These are phyloP conservation scores for Dactylonectria estremocensis DNA, from an alignment of 2,329 filamentous ascomycete species.

Conservation along the genomic window DNA sequence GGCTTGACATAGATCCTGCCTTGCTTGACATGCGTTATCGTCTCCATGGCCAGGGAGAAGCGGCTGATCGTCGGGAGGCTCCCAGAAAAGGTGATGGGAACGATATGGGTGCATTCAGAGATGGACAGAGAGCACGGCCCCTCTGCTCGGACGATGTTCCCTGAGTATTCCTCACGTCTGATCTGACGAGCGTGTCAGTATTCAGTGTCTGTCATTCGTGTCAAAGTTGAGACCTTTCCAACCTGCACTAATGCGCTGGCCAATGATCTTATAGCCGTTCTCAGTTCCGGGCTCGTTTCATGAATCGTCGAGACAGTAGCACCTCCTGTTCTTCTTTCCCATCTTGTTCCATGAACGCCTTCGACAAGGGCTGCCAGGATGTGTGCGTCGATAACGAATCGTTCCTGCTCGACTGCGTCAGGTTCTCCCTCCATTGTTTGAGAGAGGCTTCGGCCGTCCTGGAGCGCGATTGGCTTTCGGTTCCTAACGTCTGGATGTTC, in stretches of 20 bases:
- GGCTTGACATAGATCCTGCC: not conserved
- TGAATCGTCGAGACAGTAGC: not conserved
- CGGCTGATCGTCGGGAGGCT: not conserved
- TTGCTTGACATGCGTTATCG: not conserved
- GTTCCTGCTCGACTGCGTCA: not conserved
- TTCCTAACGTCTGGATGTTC: not conserved
- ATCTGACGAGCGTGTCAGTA: not conserved
- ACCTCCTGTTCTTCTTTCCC: not conserved
- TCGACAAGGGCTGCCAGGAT: not conserved
- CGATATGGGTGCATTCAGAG: not conserved
- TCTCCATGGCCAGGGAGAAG: not conserved
- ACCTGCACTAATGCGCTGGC: not conserved
- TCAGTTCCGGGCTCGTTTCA: not conserved
- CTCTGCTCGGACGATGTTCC: not conserved
- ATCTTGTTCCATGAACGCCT: not conserved
- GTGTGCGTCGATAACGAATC: not conserved
- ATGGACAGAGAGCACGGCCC: not conserved
- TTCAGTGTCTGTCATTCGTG: not conserved
- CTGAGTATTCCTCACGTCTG: not conserved
- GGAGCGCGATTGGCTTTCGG: not conserved
- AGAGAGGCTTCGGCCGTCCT: not conserved
- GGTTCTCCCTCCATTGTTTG: not conserved
- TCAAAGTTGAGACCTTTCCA: not conserved
- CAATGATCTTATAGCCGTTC: not conserved
- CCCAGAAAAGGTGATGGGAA: not conserved